phyloP scores from a whole-genome alignment of 179 eudicot species.

The Pouteria campechiana region DNA sequence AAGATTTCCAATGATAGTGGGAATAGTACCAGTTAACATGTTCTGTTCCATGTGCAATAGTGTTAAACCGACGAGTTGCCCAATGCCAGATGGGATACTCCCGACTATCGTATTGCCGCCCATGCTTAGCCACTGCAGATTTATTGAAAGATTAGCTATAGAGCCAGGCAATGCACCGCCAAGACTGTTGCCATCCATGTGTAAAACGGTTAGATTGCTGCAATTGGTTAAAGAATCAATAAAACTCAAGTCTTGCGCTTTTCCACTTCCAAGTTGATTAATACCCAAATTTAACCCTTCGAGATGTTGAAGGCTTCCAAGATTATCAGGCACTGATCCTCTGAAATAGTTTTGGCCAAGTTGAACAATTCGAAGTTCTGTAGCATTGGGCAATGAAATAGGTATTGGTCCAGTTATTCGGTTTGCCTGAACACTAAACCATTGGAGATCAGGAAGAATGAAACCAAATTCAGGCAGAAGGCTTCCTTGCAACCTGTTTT shows the following conservation, averaged over 20 bases:
- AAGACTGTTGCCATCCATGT: slow-evolving; percentile 1
- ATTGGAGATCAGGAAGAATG: slow-evolving; percentile 8
- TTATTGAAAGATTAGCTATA: slow-evolving; percentile 14
- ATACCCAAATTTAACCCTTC: neutral
- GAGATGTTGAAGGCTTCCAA: neutral
- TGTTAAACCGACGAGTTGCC: slow-evolving; percentile 3
- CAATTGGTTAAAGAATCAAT: slow-evolving; percentile 15
- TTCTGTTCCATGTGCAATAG: neutral
- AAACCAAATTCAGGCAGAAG: slow-evolving; percentile 10
- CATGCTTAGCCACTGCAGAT: neutral
- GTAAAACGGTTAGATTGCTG: slow-evolving; percentile 6
- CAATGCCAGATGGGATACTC: slow-evolving; percentile 15
- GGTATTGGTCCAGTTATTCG: slow-evolving; percentile 7
- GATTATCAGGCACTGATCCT: slow-evolving; percentile 21
- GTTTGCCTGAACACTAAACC: slow-evolving; percentile 3
- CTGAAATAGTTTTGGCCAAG: slow-evolving; percentile 1
- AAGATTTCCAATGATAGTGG: slow-evolving; percentile 11
- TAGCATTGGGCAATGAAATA: slow-evolving; percentile 3
- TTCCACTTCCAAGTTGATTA: slow-evolving; percentile 8
- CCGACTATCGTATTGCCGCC: slow-evolving; percentile 11
- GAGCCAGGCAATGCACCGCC: slow-evolving; percentile 8
- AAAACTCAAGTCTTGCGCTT: slow-evolving; percentile 10
- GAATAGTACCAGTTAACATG: slow-evolving; percentile 9
- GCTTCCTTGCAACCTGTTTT: too few relatives aligned
- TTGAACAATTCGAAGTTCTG: slow-evolving; percentile 4